Base-by-base conservation (phyloP, 2,329 filamentous ascomycete species). In the Diplodia mutila region DNA sequence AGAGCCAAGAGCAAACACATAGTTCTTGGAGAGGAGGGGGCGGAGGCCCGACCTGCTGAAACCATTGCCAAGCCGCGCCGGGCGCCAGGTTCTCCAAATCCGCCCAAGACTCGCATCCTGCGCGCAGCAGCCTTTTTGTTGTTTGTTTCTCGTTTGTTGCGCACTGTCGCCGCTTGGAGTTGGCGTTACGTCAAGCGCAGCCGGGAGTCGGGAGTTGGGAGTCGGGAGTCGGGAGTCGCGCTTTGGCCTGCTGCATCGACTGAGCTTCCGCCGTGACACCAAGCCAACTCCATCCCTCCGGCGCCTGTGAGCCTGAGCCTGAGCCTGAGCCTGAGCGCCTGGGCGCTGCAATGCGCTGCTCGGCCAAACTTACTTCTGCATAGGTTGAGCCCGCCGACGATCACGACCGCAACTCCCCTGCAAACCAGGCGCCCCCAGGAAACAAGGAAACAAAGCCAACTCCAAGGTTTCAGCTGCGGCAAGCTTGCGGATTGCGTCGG, bases 161-260 rank as follows among this genome's bases (percentile, higher is more conserved):
- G 59, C 59, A 63, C 59, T 25, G 59, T 63, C 29, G 46, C 12
- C 9, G 29, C 7, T 3, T 12, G n/a, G 29, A 34, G 46, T 63
- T 63, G 59, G 59, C 59, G 59, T 63, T 63, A 63, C 59, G 59
- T 63, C 59, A 63, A 51, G 59, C 59, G 18, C 46, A 51, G 42
- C 46, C 59, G 59, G 27, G 46, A 61, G 59, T 46, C 59, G 59
- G n/a, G n/a, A n/a, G n/a, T n/a, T n/a, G n/a, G n/a, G n/a, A 51
- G 42, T 27, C 59, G 59, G 27, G 46, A 51, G 42, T 27, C 59
- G 59, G 27, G 46, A 61, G 59, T 46, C 59, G 59, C 29, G 42
- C 59, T 63, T n/a, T 63, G 59, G 59, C 57, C 29, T 63, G n/a
- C 39, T 37, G 25, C 21, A 16, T 18, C 53, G 52, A 54, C 52